Evolutionary conservation across 2,329 filamentous ascomycete species (phyloP), one percentile per base, ranked within the genome.

Genomic region (Clarireedia monteithiana): DNA sequence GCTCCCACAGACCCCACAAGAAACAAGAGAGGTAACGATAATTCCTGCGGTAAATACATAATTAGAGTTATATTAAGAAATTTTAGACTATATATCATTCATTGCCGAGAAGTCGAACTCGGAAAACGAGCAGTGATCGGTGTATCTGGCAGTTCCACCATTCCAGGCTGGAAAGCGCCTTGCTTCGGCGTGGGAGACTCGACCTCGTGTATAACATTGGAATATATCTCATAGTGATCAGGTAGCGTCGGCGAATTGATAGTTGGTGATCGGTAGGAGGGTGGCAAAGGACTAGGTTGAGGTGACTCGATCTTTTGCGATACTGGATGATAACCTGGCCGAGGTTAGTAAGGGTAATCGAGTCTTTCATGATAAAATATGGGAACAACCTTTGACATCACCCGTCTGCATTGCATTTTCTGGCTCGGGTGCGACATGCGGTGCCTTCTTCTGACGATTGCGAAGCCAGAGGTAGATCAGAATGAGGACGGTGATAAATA

Each of bases 161-260:
- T 17, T 14, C 38, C 24, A 44, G 45, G 5, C n/a, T 5, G 3
- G 24, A 50, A 27, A 2, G 24, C 15, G 15, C 17, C 15, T 39
- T 54, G 44, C 24, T 23, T 24, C 5, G 34, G 14, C 3, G 24
- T 27, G 2, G 46, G 46, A 2, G 52, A 55, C 26, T 50, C 52
- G 2, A 36, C 26, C 24, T 55, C 52, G 27, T 55, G 38, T 9
- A 55, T 23, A 4, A 14, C 17, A 2, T 23, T 26, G 30, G 52
- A 55, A 20, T 55, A 46, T 4, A 55, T 50, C 38, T 55, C 52
- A 26, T 55, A 9, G 17, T 36, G 39, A 36, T 44, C 38, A 36
- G 46, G n/a, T 2, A 42, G 9, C 5, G 9, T 23, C 23, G 52
- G 52, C 5, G 52, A 55, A 7, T 34, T 17, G 10, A 34, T n/a